Conservation (phyloP, 2,329 filamentous ascomycete genomes). For the Aspergillus sp. region DNA sequence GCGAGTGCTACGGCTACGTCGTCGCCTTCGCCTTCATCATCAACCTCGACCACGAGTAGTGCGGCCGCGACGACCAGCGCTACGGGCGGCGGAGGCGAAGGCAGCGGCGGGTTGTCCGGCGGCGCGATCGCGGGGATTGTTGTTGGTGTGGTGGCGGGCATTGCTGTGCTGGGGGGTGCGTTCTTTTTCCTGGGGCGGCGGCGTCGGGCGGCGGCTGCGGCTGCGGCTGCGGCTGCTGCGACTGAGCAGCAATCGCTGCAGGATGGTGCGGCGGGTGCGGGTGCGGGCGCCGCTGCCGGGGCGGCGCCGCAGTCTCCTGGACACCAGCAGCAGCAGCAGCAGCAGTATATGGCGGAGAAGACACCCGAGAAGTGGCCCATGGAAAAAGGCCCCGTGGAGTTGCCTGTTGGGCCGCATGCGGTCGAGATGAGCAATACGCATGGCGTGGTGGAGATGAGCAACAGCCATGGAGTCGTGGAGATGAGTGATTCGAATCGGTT, state of each 20-base stretch:
- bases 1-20: not conserved
- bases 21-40: not conserved
- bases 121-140: slow-evolving; percentile 12
- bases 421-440: slow-evolving; percentile 1
- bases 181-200: slow-evolving; percentile 12
- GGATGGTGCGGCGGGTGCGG: not conserved
- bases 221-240: not conserved
- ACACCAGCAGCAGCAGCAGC: not conserved
- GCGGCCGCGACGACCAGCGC: not conserved
- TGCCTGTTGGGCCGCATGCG: slow-evolving; percentile 3
- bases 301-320: not conserved
- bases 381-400: slow-evolving; percentile 4
- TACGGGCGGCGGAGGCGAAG: too few species aligned
- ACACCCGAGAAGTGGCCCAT: not conserved
- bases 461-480: not conserved
- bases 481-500: slow-evolving; percentile 12
- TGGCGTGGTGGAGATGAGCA: slow-evolving; percentile 1
- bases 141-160: slow-evolving; percentile 4
- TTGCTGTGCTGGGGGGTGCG: slow-evolving; percentile 3
- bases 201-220: not conserved
- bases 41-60: not conserved
- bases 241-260: not conserved
- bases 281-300: too few species aligned
- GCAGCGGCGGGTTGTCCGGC: not conserved
- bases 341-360: not conserved